Percentiles rank a stretch among this genome's conserved stretches.
Evolutionary conservation across 192 early-diverging fungal species (phyloP).

Genomic region (Backusella morwellensis): DNA sequence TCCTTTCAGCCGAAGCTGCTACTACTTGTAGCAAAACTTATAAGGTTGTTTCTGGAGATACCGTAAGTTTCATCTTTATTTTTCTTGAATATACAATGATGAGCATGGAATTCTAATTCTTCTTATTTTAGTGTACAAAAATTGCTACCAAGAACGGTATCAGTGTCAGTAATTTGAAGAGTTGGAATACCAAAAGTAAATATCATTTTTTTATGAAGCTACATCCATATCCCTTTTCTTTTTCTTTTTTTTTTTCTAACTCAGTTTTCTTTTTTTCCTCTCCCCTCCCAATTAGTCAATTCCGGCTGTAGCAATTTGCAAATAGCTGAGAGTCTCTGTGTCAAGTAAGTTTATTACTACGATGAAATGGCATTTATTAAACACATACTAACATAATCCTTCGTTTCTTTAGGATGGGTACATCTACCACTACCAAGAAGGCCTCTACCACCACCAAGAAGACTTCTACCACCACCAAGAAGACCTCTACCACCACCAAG

Average conservation of each 20-base stretch:
- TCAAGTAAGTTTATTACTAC: slow-evolving; percentile 1
- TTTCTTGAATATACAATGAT: background rate
- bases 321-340: slow-evolving; percentile 19
- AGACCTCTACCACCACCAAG: slow-evolving; percentile 3
- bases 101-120: background rate
- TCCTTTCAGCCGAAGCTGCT: background rate
- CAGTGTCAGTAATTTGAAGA: background rate
- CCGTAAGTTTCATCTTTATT: slow-evolving; percentile 4
- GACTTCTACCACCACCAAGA: slow-evolving; percentile 5
- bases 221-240: background rate
- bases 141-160: slow-evolving; percentile 2
- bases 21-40: slow-evolving; percentile 8
- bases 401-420: background rate
- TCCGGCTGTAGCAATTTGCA: slow-evolving; percentile 18
- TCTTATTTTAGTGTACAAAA: background rate
- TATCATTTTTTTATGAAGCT: background rate
- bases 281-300: slow-evolving; percentile 13
- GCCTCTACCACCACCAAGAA: background rate
- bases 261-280: background rate
- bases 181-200: slow-evolving; percentile 23
- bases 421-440: background rate
- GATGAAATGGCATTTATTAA: background rate
- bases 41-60: slow-evolving; percentile 11
- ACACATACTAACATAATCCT: background rate
- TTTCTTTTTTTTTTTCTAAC: background rate